Percentiles rank a stretch among this genome's conserved stretches.
phyloP scores from a whole-genome alignment of 1,284 basidiomycete species.

The Somion occarium region DNA sequence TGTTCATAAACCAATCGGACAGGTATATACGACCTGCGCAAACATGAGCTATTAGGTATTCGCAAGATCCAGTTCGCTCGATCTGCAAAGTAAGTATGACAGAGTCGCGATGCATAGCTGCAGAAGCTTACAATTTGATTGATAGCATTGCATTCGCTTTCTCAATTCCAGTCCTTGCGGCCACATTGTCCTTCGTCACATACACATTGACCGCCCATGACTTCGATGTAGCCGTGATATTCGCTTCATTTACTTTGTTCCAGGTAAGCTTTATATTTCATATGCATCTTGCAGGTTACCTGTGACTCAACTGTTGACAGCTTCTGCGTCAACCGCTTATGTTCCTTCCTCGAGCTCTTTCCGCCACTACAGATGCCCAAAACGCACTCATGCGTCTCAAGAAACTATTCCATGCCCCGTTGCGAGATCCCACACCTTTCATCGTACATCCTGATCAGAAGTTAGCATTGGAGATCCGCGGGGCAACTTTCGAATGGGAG shows the following conservation, averaged over 20 bases:
- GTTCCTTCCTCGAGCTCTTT: constrained; percentile 64
- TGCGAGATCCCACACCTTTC: constrained; percentile 38
- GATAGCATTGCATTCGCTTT: constrained; percentile 45
- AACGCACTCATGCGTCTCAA: constrained; percentile 55
- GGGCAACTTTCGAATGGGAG: constrained; percentile 69
- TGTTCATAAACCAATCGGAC: background rate
- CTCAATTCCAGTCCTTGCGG: constrained; percentile 64
- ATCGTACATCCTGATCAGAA: constrained; percentile 41
- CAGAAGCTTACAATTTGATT: background rate
- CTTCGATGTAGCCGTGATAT: constrained; percentile 64
- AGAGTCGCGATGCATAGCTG: background rate
- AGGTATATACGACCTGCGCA: constrained; percentile 53
- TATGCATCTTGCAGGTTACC: constrained; percentile 2
- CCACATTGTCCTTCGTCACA: constrained; percentile 72
- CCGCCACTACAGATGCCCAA: constrained; percentile 59
- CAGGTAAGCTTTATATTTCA: constrained; percentile 35
- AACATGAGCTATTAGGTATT: constrained; percentile 51
- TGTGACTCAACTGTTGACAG: constrained; percentile 25
- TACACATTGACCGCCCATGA: constrained; percentile 53
- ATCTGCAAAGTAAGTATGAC: constrained; percentile 49
- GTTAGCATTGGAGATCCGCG: constrained; percentile 44
- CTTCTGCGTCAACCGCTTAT: constrained; percentile 63
- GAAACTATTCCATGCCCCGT: constrained; percentile 57
- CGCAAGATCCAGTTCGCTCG: constrained; percentile 56
- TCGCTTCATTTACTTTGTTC: constrained; percentile 69